Evolutionary conservation across 164 flowering plant genomes (phyloP), one percentile per base, ranked within the genome.

Genomic region (Tinospora cordifolia): DNA sequence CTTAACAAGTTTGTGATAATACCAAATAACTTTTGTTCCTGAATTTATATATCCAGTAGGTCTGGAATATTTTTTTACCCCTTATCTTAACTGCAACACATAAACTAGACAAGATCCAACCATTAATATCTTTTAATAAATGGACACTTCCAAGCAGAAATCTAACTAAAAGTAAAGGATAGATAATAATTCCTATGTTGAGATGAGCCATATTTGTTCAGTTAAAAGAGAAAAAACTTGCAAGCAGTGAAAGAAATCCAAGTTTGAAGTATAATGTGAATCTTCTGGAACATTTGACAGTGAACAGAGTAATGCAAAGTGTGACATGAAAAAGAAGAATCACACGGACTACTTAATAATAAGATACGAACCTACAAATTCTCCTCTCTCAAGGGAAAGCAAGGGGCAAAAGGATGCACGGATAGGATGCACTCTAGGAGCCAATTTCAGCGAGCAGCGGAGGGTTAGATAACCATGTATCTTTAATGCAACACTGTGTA

Each of bases 361-460:
- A 63, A 68, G n/a, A 77, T 44, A 76, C 88, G 38, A 27, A 94
- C 98, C 99, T 82, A 94, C 85, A 66, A 81, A 94, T 76, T 94
- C 98, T 75, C 99, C 99, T 76, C 90, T 92, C 69, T 94, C 97
- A 71, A 94, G 89, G 40, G 99, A 94, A 75, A 94, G 92, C 63
- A 94, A 74, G 39, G 99, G 99, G 79, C 99, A 94, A 76, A 94
- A 94, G 51, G 96, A 88, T 77, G 93, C 97, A 46, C 81, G 92
- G 25, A 92, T 87, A 67, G 84, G 86, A 62, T 95, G 91, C 63
- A 89, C 73, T 63, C 97, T 83, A 70, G 98, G 88, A 79, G 87
- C 75, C 74, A 95, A 82, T 77, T 90, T 86, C 66, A 95, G 97
- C 14, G 99, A 83, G 87, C 97, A 95, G 14, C 97, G 94, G 54